phyloP scores from a whole-genome alignment of 208 protist species.

The Acanthamoeba polyphaga region DNA sequence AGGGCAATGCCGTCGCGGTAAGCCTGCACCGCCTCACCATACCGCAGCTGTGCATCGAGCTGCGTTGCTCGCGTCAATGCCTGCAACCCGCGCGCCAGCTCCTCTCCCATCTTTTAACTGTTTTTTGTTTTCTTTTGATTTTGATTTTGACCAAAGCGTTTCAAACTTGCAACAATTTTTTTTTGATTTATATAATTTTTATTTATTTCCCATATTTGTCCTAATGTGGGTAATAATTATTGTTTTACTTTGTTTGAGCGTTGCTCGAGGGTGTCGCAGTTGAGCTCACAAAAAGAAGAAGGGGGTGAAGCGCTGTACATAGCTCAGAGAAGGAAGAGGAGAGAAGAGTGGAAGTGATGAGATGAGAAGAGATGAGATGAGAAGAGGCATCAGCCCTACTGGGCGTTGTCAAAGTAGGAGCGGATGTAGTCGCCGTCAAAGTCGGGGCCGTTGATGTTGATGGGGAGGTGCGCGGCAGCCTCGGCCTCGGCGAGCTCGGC shows the following conservation, averaged over 20 bases:
- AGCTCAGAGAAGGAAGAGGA: not conserved
- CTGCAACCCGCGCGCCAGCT: constrained; percentile 19
- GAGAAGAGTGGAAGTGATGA: not conserved
- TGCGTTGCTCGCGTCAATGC: constrained; percentile 12
- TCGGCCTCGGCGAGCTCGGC: not conserved
- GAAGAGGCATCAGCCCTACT: not conserved
- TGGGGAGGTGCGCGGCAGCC: not conserved
- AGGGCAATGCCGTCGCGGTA: constrained; percentile 12
- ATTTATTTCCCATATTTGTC: too few species aligned
- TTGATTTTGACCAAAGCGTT: not conserved
- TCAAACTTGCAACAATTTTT: too few species aligned
- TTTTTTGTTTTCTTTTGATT: not conserved
- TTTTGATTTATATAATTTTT: too few species aligned
- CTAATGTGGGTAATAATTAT: too few species aligned
- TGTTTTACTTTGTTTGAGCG: too few species aligned
- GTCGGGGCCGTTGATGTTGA: constrained; percentile 5
- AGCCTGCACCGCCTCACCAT: not conserved
- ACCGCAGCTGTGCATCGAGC: constrained; percentile 7
- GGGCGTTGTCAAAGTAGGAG: not conserved
- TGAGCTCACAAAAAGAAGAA: too few species aligned
- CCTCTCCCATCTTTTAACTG: not conserved
- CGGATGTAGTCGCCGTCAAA: not conserved
- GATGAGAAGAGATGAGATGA: too few species aligned
- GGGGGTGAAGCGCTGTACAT: not conserved
- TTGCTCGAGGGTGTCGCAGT: not conserved